A percentile compares a stretch with the other conserved stretches of the same genome.
phyloP scores from a whole-genome alignment of 73 alveolate genomes.

The Effrenium voratum region DNA sequence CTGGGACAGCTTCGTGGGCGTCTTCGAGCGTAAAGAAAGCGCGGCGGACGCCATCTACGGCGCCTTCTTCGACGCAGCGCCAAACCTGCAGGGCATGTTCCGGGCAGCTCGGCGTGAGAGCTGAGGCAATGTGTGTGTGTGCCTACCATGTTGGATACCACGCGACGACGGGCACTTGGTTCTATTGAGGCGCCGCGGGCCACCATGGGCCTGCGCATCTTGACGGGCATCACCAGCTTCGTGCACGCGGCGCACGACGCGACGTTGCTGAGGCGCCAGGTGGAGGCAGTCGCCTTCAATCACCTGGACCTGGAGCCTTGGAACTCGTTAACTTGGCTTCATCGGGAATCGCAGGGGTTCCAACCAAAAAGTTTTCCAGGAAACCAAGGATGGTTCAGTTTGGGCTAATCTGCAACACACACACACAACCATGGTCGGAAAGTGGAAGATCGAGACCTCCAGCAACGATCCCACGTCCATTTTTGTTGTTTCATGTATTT shows the following conservation, averaged over 20 bases:
- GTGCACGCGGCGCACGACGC: slow-evolving; percentile 57
- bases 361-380: too few relatives aligned
- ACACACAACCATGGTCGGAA: too few relatives aligned
- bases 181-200: slow-evolving; percentile 38
- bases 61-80: slow-evolving; percentile 91
- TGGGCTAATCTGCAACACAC: too few relatives aligned
- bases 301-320: slow-evolving; percentile 57
- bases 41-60: slow-evolving; percentile 86
- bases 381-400: too few relatives aligned
- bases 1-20: not conserved
- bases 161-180: not conserved
- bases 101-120: slow-evolving; percentile 16
- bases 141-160: not conserved
- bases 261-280: slow-evolving; percentile 43
- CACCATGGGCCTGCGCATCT: slow-evolving; percentile 76
- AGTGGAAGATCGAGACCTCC: too few relatives aligned
- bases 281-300: slow-evolving; percentile 80
- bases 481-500: too few relatives aligned
- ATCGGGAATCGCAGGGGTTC: too few relatives aligned
- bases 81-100: slow-evolving; percentile 90
- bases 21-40: slow-evolving; percentile 44
- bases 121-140: not conserved
- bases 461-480: too few relatives aligned
- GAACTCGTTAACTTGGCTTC: too few relatives aligned
- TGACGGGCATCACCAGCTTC: slow-evolving; percentile 31